A percentile compares a stretch with the other conserved stretches of the same genome.
These are phyloP conservation scores for Phytophthora pistaciae DNA, from an alignment of 352 stramenopile species.

Conservation along the genomic window DNA sequence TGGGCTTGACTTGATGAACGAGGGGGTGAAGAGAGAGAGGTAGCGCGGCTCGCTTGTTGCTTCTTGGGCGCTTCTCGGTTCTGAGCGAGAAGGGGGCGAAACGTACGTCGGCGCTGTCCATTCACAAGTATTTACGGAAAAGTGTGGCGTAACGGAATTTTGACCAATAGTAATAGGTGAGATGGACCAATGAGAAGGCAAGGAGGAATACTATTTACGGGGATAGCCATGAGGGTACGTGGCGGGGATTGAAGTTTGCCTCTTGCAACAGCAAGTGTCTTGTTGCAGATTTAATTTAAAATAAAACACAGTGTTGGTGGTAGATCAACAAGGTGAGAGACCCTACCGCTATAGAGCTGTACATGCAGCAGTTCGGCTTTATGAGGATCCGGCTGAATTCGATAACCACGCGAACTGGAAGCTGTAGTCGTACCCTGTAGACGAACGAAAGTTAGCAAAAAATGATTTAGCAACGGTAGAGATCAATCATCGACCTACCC, in stretches of 20 bases:
- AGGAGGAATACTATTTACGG: not conserved
- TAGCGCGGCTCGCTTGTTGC: not conserved
- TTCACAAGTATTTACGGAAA: constrained; percentile 6
- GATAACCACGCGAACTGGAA: constrained; percentile 45
- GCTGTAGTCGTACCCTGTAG: constrained; percentile 40
- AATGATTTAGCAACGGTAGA: not conserved
- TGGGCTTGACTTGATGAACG: not conserved
- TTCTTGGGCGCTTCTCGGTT: constrained; percentile 12
- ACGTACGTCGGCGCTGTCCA: constrained; percentile 16
- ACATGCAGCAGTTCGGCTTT: no score
- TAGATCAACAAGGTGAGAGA: no score
- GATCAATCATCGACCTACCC: not conserved
- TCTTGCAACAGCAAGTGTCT: no score
- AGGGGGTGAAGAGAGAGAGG: not conserved
- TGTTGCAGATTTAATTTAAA: no score
- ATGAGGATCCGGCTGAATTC: not conserved
- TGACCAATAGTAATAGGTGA: not conserved
- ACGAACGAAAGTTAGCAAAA: not conserved
- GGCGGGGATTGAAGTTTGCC: not conserved
- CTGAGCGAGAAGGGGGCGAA: constrained; percentile 8
- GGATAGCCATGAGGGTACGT: not conserved
- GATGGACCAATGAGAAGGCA: not conserved
- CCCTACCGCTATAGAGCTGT: no score
- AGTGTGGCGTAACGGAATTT: not conserved
- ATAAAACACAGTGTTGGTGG: no score